Percentiles rank a stretch among this genome's conserved stretches.
phyloP scores from a whole-genome alignment of 179 eudicot genomes.

The Heliamphora pulchella region DNA sequence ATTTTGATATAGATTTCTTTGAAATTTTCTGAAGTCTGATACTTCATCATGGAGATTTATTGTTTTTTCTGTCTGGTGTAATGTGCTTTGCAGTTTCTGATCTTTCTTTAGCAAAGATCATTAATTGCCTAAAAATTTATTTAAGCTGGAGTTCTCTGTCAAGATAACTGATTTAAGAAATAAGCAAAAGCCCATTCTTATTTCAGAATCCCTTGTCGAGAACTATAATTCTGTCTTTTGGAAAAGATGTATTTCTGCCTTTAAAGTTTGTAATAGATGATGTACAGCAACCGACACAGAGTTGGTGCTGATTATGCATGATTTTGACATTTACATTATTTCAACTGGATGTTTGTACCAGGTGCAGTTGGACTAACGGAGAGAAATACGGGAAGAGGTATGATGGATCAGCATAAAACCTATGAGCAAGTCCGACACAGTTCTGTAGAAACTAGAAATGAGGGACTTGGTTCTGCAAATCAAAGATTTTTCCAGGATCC shows the following conservation, averaged over 20 bases:
- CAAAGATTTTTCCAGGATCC: slow-evolving; percentile 64
- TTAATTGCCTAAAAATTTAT: not conserved
- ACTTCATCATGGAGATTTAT: not conserved
- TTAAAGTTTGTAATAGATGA: not conserved
- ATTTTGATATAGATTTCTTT: not conserved
- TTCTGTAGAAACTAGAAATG: slow-evolving; percentile 43
- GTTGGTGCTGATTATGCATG: slow-evolving; percentile 6
- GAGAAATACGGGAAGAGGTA: slow-evolving; percentile 23
- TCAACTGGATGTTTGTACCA: not conserved
- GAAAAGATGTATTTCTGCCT: slow-evolving; percentile 1
- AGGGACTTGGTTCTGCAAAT: slow-evolving; percentile 42
- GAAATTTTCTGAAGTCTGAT: not conserved
- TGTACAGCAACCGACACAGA: slow-evolving; percentile 11
- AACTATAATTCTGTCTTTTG: not conserved
- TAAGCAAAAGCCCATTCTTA: not conserved
- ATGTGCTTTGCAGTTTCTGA: slow-evolving; percentile 11
- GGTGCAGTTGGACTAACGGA: slow-evolving; percentile 21
- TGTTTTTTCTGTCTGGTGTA: not conserved
- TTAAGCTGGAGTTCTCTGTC: not conserved
- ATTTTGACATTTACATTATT: not conserved
- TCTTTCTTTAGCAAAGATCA: not conserved
- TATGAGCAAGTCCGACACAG: slow-evolving; percentile 39
- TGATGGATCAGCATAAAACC: slow-evolving; percentile 42
- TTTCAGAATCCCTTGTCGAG: not conserved
- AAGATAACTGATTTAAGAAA: slow-evolving; percentile 1